These are phyloP conservation scores for Phytophthora gonapodyides DNA, from an alignment of 352 stramenopile genomes.

Conservation along the genomic window DNA sequence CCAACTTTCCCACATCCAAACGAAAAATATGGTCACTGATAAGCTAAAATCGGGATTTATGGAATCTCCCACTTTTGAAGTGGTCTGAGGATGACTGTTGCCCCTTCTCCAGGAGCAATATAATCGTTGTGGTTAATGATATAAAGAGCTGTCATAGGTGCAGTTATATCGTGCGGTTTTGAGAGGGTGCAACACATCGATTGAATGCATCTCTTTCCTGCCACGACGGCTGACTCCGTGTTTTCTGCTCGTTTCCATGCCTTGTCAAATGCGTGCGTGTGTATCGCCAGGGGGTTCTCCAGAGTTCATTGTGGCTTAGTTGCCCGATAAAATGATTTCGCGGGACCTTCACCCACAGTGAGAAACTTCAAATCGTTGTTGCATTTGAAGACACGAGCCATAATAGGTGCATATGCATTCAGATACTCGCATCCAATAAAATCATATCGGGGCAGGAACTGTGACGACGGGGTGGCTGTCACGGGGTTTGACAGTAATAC, in stretches of 20 bases:
- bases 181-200: constrained; percentile 17
- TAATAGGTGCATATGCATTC: constrained; percentile 3
- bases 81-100: background rate
- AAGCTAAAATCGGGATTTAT: too few species aligned
- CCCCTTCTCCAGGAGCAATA: constrained; percentile 5
- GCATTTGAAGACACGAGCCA: constrained; percentile 6
- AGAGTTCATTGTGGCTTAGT: constrained; percentile 5
- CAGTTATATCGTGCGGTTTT: constrained; percentile 11
- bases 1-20: too few species aligned
- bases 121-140: constrained; percentile 1
- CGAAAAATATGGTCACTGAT: too few species aligned
- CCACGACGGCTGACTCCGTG: background rate
- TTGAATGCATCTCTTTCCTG: constrained; percentile 12
- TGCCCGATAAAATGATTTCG: constrained; percentile 17
- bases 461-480: too few species aligned
- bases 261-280: constrained; percentile 8
- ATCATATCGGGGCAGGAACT: too few species aligned
- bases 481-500: too few species aligned
- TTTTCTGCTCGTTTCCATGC: background rate
- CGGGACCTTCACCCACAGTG: background rate
- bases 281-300: constrained; percentile 12
- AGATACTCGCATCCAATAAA: constrained; percentile 12
- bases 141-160: constrained; percentile 5
- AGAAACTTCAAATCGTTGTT: constrained; percentile 15
- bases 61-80: too few species aligned